Evolutionary conservation across 306 rosid species (phyloP), one percentile per base, ranked within the genome.

Genomic region (Quercus bicolor): DNA sequence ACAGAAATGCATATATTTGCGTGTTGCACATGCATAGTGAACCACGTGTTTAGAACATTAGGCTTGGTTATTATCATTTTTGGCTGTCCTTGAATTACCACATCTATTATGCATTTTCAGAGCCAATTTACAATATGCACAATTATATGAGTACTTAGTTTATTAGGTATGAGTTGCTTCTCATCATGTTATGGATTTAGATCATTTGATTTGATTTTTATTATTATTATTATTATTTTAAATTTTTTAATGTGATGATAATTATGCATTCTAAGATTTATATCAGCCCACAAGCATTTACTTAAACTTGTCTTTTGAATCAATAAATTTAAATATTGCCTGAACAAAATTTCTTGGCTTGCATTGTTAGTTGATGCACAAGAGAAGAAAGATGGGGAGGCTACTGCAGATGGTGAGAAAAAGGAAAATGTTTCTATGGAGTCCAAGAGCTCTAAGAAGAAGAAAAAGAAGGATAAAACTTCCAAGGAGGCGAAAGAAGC

Each of bases 391-490:
- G 87, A 75, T n/a, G 86, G 64, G 53, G 87, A 83, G 29, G 78
- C 78, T 33, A 81, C 85, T 77, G 93, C 85, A 24, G 89, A 88
- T 77, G 97, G 70, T 2, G 99, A 93, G 34, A 91, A 88, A 87
- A 91, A 88, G 82, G 98, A 89, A 74, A 84, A 57, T 77, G 78
- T 31, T 16, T 66, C 83, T 19, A 62, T 83, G 4, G 94, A 93
- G 85, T 82, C 92, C 74, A 95, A 91, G 79, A 83, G 62, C 59
- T 81, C 97, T 61, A 92, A 88, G 84, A 95, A 93, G 92, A 95
- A 93, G 96, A 95, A 95, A 76, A 95, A 84, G 97, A 95, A 93
- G 86, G 97, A 94, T 16, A 92, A 88, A 78, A 84, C 90, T 59
- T 79, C 89, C 24, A 95, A 95, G 87, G 99, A 95, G 80, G 85